These are phyloP conservation scores for Diaporthe destruens DNA, from an alignment of 2,329 filamentous ascomycete genomes.

Conservation along the genomic window DNA sequence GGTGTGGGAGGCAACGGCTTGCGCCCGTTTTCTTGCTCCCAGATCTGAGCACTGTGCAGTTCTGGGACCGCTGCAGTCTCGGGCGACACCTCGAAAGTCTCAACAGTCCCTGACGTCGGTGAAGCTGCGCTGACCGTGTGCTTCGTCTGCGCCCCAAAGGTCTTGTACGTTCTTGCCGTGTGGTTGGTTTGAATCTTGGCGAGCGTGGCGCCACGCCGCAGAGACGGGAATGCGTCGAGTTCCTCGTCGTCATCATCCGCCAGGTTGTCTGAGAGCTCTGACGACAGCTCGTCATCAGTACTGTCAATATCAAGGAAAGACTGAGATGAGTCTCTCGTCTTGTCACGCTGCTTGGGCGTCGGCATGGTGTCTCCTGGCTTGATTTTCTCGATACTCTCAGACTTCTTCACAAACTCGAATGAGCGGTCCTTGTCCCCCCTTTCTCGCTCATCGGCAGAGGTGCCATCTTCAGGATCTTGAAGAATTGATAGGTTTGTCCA, in stretches of 20 bases:
- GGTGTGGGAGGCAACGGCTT: slow-evolving; percentile 65
- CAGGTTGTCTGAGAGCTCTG: slow-evolving; percentile 69
- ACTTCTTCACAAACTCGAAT: slow-evolving; percentile 67
- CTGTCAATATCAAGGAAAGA: slow-evolving; percentile 63
- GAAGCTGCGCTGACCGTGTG: slow-evolving; percentile 52
- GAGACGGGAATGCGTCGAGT: slow-evolving; percentile 47
- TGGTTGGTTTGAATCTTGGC: slow-evolving; percentile 47
- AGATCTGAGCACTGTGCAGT: slow-evolving; percentile 57
- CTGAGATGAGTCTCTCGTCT: slow-evolving; percentile 44
- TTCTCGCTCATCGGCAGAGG: slow-evolving; percentile 40
- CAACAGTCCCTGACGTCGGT: slow-evolving; percentile 61
- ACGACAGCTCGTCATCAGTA: slow-evolving; percentile 70
- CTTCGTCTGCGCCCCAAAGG: slow-evolving; percentile 42
- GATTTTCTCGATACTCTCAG: slow-evolving; percentile 63
- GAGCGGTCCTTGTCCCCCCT: slow-evolving; percentile 57
- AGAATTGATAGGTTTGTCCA: slow-evolving; percentile 70
- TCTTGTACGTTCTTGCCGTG: slow-evolving; percentile 46
- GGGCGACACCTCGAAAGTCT: slow-evolving; percentile 60
- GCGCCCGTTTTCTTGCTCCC: slow-evolving; percentile 47
- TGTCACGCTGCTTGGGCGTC: slow-evolving; percentile 46
- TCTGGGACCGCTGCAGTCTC: slow-evolving; percentile 53
- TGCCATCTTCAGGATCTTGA: slow-evolving; percentile 57
- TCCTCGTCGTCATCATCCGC: slow-evolving; percentile 52
- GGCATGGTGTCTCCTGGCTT: slow-evolving; percentile 47
- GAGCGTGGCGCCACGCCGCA: slow-evolving; percentile 42